Base-by-base conservation (phyloP, 352 stramenopile species). In the Globisporangium splendens region DNA sequence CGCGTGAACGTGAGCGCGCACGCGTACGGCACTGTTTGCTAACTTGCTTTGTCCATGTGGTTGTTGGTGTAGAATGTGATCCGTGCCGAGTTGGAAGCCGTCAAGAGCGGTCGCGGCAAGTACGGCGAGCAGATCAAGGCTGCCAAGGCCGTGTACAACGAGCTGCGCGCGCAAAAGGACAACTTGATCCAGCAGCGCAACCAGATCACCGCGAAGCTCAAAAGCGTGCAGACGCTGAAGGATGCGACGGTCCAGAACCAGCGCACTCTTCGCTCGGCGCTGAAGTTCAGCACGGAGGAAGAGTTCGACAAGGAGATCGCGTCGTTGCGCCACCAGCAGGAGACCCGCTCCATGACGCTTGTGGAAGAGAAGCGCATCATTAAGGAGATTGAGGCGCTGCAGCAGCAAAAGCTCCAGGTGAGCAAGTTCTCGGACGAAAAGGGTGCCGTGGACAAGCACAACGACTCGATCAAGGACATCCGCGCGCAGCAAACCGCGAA, bases 331-430 rank as follows among this genome's bases (percentile, higher is more conserved):
- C 69, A 84, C 61, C 80, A 86, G 62, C 96, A 99, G 76, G 89
- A 98, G 77, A 98, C 95, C 7, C 93, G 83, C 44, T 98, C 92
- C 61, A 98, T 99, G 96, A 91, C 83, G 56, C 72, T 99, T 6
- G 88, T 80, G 22, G 96, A 98, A 51, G 96, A 99, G 72, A 99
- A 99, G 88, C 93, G 91, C 50, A 77, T 99, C 28, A 95, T 99
- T 66, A 98, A 98, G 75, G 94, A 99, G 65, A 98, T 99, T 60
- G 94, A 98, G 60, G 75, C 75, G 20, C 66, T 98, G 28, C 79
- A 97, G 64, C 57, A 76, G 24, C 92, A 94, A 62, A 98, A 98
- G 75, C 75, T 90, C 17, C 83, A 93, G 57, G 82, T 98, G 33
- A 73, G 77, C 58, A 85, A 89, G 53, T 66, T 98, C 48, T 72